These are phyloP conservation scores for Acanthamoeba triangularis DNA, from an alignment of 208 protist species.

Conservation along the genomic window DNA sequence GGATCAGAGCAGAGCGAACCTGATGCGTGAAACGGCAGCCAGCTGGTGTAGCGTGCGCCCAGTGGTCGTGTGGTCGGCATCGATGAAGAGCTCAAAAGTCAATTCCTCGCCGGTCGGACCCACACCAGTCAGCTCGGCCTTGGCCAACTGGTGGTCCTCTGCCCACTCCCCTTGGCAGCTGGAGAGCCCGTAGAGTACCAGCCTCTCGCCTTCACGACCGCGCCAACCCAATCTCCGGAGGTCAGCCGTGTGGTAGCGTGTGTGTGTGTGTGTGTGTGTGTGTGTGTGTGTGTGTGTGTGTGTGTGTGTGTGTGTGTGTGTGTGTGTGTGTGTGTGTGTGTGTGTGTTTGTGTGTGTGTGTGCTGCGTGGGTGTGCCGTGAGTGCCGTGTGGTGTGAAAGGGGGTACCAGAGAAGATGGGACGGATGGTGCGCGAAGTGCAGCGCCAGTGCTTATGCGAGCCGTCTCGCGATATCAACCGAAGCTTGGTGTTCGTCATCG, in stretches of 20 bases:
- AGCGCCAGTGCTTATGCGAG: constrained; percentile 20
- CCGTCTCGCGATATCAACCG: background rate
- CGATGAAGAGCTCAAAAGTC: background rate
- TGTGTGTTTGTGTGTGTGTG: too few relatives aligned
- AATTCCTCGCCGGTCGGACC: background rate
- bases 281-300: too few relatives aligned
- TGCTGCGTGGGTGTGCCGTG: background rate
- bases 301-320: too few relatives aligned
- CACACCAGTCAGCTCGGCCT: background rate
- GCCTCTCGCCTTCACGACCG: background rate
- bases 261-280: too few relatives aligned
- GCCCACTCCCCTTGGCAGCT: background rate
- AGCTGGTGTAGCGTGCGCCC: background rate
- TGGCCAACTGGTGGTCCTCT: background rate
- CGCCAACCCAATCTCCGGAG: background rate
- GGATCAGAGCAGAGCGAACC: background rate
- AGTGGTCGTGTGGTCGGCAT: background rate
- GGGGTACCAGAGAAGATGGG: background rate
- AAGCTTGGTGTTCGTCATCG: background rate
- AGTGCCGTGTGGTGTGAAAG: background rate
- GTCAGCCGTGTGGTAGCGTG: too few relatives aligned
- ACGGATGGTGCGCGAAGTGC: background rate
- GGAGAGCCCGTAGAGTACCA: background rate
- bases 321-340: too few relatives aligned
- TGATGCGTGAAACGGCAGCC: constrained; percentile 18